A percentile compares a stretch with the other conserved stretches of the same genome.
These are phyloP conservation scores for Phyllosticta citribraziliensis DNA, from an alignment of 2,329 filamentous ascomycete species.

Conservation along the genomic window DNA sequence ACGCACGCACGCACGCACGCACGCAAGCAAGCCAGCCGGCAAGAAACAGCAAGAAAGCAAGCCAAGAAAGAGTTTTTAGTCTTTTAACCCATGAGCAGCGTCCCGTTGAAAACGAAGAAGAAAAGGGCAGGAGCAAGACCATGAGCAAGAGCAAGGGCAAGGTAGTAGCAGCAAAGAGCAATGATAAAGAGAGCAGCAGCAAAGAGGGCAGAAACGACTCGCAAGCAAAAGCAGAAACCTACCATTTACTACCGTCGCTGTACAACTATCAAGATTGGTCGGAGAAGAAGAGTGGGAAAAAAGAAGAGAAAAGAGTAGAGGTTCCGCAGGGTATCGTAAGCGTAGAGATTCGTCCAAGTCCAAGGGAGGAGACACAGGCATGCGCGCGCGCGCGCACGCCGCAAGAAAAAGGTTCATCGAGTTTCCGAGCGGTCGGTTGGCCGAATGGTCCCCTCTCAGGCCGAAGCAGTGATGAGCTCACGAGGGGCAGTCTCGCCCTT, in stretches of 20 bases:
- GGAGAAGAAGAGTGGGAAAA: not conserved
- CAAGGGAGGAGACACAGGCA: not conserved
- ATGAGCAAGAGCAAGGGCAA: too few relatives aligned
- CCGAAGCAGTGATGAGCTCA: slow-evolving; percentile 30
- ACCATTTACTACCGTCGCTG: not conserved
- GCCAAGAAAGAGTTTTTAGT: too few relatives aligned
- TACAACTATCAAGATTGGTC: not conserved
- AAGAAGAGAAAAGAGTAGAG: not conserved
- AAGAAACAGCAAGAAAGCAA: too few relatives aligned
- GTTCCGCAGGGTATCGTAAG: not conserved
- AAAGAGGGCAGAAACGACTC: not conserved
- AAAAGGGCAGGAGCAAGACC: too few relatives aligned
- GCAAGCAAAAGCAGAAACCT: not conserved
- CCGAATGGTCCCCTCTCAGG: slow-evolving; percentile 9
- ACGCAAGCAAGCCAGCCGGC: too few relatives aligned
- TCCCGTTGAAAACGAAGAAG: too few relatives aligned
- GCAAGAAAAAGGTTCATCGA: not conserved
- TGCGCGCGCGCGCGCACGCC: not conserved
- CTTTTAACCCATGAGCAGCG: too few relatives aligned
- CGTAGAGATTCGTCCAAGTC: not conserved
- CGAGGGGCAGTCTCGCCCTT: slow-evolving; percentile 28
- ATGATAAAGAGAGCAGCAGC: not conserved
- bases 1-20: too few relatives aligned
- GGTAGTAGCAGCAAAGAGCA: too few relatives aligned
- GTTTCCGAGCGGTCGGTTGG: not conserved